Base-by-base conservation (phyloP, 495 filamentous ascomycete species). In the Aspergillus steynii region DNA sequence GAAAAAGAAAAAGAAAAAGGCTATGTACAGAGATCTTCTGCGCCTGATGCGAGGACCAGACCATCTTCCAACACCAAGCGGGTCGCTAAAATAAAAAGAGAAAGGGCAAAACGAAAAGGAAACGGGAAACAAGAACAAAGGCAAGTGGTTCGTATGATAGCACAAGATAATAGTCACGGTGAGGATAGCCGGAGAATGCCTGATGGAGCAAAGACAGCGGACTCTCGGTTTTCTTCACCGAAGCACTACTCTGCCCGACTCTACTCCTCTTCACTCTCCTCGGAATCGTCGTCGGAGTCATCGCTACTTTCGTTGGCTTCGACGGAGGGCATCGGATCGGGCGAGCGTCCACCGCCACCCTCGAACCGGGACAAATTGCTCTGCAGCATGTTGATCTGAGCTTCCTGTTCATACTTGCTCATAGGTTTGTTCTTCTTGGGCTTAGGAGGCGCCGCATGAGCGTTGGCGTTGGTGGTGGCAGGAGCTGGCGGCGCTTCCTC, bases 401-500 rank as follows among this genome's bases (percentile, higher is more conserved):
- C 86, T 70, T 97, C 93, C 74, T 99, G 95, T 75, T 99, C 94
- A 26, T 77, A 80, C 74, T 93, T 94, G 79, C 89, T 94, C 95
- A 98, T 99, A 0, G 95, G 95, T 82, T 97, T 98, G 77, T 99
- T 97, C 83, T 99, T 99, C 80, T 96, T 97, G 15, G 89, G 84
- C 74, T 91, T 91, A 7, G 83, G 73, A 14, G 84, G 71, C 0
- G 85, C 78, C 15, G 83, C 75, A 27, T 79, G 37, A 15, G 12
- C 9, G 4, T 42, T 42, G 4, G 37, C 82, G 29, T 79, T 82
- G 29, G 77, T 62, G 53, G 76, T 62, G 68, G 65, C n/a, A 67
- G 80, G 56, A 67, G 77, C 50, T 64, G 60, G 59, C 56, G 65
- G 60, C 56, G 66, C 54, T 3, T 79, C 74, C 32, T 81, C 78